phyloP scores from a whole-genome alignment of 129 eudicot species.

The Ambrosia artemisiifolia region DNA sequence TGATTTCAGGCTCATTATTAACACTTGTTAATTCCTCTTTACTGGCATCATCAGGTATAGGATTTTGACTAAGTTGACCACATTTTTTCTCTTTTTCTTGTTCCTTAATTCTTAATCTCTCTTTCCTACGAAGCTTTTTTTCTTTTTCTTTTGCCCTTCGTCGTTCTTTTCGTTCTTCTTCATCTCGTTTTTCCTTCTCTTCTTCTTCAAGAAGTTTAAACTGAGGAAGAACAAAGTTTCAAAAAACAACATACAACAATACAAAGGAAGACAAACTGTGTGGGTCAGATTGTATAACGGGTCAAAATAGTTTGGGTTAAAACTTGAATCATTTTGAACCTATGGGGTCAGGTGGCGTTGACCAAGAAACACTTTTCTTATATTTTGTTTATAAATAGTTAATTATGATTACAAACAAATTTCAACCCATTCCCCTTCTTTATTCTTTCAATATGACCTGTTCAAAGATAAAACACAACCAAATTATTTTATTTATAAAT shows the following conservation, averaged over 20 bases:
- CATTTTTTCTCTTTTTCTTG: conserved; percentile 57
- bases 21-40: conserved; percentile 31
- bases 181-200: conserved; percentile 93
- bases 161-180: conserved; percentile 91
- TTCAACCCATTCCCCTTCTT: neutral
- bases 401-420: neutral
- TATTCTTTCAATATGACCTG: neutral
- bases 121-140: conserved; percentile 88
- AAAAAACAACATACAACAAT: neutral
- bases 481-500: neutral
- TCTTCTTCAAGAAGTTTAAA: conserved; percentile 95
- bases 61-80: conserved; percentile 32
- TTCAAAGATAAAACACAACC: neutral
- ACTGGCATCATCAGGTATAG: conserved; percentile 18
- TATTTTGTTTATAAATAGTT: neutral
- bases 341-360: neutral
- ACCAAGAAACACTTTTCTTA: neutral
- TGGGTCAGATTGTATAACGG: neutral
- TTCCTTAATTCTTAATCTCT: conserved; percentile 79
- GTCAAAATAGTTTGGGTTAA: neutral
- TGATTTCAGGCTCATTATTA: conserved; percentile 41
- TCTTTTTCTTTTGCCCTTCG: conserved; percentile 80
- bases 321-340: neutral
- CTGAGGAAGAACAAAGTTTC: conserved; percentile 38
- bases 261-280: neutral